These are phyloP conservation scores for Saccharomycopsis selenospora DNA, from an alignment of 805 yeast species.

Conservation along the genomic window DNA sequence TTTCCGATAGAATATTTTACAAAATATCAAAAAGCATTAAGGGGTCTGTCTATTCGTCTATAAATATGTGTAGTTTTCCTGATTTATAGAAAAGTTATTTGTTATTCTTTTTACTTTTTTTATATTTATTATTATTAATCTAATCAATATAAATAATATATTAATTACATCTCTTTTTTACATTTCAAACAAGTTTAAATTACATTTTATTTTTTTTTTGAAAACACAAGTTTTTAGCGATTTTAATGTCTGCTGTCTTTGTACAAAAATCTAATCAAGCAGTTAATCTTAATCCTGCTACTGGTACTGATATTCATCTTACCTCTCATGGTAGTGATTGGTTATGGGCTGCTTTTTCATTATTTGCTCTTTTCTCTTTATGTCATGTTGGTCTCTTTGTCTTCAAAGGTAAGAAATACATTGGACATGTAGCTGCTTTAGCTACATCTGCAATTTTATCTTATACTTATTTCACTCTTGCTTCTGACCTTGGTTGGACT, in stretches of 20 bases:
- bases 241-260: slow-evolving; percentile 9
- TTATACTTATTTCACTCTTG: slow-evolving; percentile 46
- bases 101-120: background rate
- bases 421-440: slow-evolving; percentile 36
- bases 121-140: background rate
- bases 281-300: slow-evolving; percentile 37
- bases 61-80: background rate
- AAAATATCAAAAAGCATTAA: too few species aligned
- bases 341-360: slow-evolving; percentile 56
- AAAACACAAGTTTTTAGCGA: too few species aligned
- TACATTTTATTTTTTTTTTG: too few species aligned
- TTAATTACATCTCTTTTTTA: too few species aligned
- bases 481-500: slow-evolving; percentile 53
- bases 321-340: slow-evolving; percentile 58
- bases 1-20: too few species aligned
- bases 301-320: slow-evolving; percentile 41
- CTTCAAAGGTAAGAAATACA: slow-evolving; percentile 30
- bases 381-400: slow-evolving; percentile 25
- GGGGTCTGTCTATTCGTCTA: too few species aligned
- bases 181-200: too few species aligned
- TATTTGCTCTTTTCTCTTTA: slow-evolving; percentile 37
- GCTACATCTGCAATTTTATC: slow-evolving; percentile 36
- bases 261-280: slow-evolving; percentile 27
- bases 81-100: background rate
- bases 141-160: slow-evolving; percentile 41